These are phyloP conservation scores for Cryptosporidium ryanae DNA, from an alignment of 169 alveolate genomes.

Conservation along the genomic window DNA sequence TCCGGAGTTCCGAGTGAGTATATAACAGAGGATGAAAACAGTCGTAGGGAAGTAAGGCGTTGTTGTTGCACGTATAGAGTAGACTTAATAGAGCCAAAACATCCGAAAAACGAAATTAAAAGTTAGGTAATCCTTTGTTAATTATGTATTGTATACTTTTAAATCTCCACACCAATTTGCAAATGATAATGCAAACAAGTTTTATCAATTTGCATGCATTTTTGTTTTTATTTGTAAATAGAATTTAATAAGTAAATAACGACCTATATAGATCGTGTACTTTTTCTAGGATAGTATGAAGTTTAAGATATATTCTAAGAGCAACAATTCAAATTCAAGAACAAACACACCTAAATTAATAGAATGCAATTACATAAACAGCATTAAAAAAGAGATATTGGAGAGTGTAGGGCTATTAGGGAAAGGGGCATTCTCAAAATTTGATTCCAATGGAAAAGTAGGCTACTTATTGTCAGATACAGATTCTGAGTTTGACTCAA, in stretches of 20 bases:
- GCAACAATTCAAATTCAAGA: conserved; percentile 33
- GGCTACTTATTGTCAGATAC: background rate
- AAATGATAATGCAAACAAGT: background rate
- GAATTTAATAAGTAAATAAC: too few species aligned
- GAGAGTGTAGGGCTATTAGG: background rate
- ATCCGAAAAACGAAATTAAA: conserved; percentile 14
- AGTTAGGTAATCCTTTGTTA: background rate
- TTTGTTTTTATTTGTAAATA: too few species aligned
- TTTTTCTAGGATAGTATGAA: background rate
- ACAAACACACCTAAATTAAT: conserved; percentile 35
- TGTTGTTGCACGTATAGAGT: background rate
- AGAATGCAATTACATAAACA: conserved; percentile 16
- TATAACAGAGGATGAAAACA: conserved; percentile 1
- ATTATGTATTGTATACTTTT: background rate
- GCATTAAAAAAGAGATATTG: conserved; percentile 11
- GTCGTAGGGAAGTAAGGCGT: background rate
- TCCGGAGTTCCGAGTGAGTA: conserved; percentile 29
- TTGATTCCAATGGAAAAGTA: background rate
- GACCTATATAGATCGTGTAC: background rate
- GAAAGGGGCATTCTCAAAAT: conserved; percentile 5
- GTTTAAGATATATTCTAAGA: conserved; percentile 37
- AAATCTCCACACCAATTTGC: background rate
- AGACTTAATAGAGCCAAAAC: background rate
- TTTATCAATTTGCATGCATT: background rate
- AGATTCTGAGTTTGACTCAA: too few species aligned